A percentile compares a stretch with the other conserved stretches of the same genome.
Evolutionary conservation across 495 filamentous ascomycete species (phyloP).

Genomic region (Aspergillus kassunensis): DNA sequence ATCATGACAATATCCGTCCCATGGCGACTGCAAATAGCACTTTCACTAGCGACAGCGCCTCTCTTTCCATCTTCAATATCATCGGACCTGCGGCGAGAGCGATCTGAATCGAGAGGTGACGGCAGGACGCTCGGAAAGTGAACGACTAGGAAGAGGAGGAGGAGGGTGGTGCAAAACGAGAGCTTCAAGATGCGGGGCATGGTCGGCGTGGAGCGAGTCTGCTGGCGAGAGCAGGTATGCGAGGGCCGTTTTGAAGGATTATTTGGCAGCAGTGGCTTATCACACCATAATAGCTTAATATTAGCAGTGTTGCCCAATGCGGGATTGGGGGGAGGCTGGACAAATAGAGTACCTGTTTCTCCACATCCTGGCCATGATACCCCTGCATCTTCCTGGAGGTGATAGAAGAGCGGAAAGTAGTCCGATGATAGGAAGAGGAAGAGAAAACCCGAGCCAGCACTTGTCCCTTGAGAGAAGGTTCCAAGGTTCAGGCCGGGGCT

Average conservation of each 20-base stretch:
- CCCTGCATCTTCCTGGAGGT: conserved; percentile 8
- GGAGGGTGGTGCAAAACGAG: conserved; percentile 18
- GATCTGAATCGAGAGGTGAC: conserved; percentile 21
- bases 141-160: conserved; percentile 21
- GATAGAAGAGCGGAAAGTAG: background rate
- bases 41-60: conserved; percentile 81
- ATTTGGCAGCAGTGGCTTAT: background rate
- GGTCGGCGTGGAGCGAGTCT: background rate
- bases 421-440: background rate
- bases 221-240: background rate
- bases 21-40: conserved; percentile 67
- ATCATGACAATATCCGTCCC: conserved; percentile 65
- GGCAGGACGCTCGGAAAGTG: conserved; percentile 23
- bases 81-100: background rate
- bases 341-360: conserved; percentile 30
- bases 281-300: conserved; percentile 3
- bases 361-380: conserved; percentile 25
- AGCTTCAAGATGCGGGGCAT: conserved; percentile 18
- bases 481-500: too few relatives aligned
- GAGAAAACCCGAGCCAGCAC: too few relatives aligned
- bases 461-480: too few relatives aligned
- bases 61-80: conserved; percentile 35
- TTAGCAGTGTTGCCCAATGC: background rate
- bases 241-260: background rate
- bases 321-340: background rate